Base-by-base conservation (phyloP, 2,329 filamentous ascomycete genomes). In the Phialophora macrospora region DNA sequence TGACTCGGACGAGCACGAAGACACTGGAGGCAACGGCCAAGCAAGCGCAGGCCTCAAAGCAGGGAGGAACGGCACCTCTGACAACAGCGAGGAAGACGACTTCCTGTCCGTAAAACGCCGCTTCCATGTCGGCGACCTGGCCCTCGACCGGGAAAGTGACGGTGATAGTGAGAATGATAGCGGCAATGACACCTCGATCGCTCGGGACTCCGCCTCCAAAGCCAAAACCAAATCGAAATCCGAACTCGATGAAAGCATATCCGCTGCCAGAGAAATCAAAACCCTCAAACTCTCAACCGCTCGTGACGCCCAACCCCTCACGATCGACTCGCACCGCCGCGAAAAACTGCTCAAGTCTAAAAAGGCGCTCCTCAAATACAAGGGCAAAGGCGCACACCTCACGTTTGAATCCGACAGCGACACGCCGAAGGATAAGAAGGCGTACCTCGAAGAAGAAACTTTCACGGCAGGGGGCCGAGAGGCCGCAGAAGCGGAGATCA, bases 341-440 rank as follows among this genome's bases (percentile, higher is more conserved):
- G 94, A 97, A 80, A 98, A 97, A 81, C 85, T 97, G n/a, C 86
- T 98, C 70, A 90, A 90, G 74, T 96, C 91, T 22, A 98, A 97
- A 84, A 97, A 97, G 84, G 91, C 96, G 78, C 86, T 97, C 70
- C 85, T 92, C 75, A 95, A 96, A 76, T 91, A 92, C 82, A 96
- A 93, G 82, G 91, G 92, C 74, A 90, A 90, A 75, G 90, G 92
- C 12, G 89, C 87, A 48, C 96, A 95, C 76, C 81, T 97, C 7
- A 84, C 97, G 4, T 99, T 94, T 76, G 92, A 97, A 34, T 94
- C 93, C 72, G 88, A 90, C 68, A 64, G 63, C 32, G 68, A 70
- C 64, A 70, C 69, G 26, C 84, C 93, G 2, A 93, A 95, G 77
- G 87, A 91, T 68, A 77, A 96, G 14, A 97, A 98, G 80, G 91